phyloP scores from a whole-genome alignment of 257 asterid genomes.

The Salvia splendens region DNA sequence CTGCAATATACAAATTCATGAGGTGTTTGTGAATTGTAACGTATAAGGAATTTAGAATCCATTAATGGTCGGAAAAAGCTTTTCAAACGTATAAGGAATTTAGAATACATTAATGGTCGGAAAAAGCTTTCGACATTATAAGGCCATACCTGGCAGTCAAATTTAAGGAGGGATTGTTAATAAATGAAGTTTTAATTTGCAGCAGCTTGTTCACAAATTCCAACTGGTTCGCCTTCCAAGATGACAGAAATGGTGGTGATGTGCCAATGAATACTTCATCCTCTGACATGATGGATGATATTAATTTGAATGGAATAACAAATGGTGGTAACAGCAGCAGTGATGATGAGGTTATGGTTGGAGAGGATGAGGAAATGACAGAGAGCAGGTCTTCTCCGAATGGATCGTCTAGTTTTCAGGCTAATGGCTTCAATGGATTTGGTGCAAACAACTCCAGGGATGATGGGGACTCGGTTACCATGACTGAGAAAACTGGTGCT shows the following conservation, averaged over 20 bases:
- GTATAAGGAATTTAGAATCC: background rate
- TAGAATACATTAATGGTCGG: background rate
- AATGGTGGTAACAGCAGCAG: slow-evolving; percentile 67
- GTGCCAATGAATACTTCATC: slow-evolving; percentile 57
- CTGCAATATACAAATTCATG: background rate
- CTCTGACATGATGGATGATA: slow-evolving; percentile 66
- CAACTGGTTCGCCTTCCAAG: slow-evolving; percentile 99
- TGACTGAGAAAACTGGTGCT: slow-evolving; percentile 42
- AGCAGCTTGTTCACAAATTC: slow-evolving; percentile 95
- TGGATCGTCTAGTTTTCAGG: slow-evolving; percentile 43
- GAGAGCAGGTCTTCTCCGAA: slow-evolving; percentile 48
- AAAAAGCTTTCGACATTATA: background rate
- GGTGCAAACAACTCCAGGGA: slow-evolving; percentile 37
- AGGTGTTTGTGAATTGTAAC: background rate
- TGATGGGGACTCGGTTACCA: slow-evolving; percentile 24
- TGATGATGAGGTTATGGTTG: slow-evolving; percentile 94
- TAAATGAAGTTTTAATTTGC: slow-evolving; percentile 33
- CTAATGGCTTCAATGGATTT: slow-evolving; percentile 35
- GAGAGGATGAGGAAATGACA: slow-evolving; percentile 82
- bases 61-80: background rate
- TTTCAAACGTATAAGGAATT: background rate
- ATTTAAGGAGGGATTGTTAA: background rate
- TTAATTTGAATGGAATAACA: slow-evolving; percentile 55
- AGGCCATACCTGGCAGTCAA: background rate
- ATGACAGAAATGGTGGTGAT: slow-evolving; percentile 57